Conservation (phyloP, 257 asterid species). For the Solanum pinnatisectum region DNA sequence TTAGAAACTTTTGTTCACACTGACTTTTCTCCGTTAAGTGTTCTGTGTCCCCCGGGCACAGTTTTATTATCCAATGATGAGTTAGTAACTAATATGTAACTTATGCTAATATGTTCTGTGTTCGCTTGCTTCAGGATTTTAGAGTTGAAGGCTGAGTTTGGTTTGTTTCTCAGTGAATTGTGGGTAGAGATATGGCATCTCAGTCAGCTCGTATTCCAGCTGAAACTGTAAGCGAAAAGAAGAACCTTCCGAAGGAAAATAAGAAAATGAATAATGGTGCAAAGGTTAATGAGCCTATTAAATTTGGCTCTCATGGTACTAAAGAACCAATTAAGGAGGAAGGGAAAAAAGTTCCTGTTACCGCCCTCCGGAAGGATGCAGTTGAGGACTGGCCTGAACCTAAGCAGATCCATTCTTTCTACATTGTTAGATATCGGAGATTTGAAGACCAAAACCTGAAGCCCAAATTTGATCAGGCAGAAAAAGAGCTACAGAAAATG, state of each 20-base stretch:
- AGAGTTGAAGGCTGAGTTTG: constrained; percentile 4
- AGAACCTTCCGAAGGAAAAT: constrained; percentile 13
- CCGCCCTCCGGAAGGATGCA: constrained; percentile 60
- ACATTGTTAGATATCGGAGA: constrained; percentile 47
- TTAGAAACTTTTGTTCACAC: not conserved
- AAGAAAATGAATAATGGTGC: constrained; percentile 1
- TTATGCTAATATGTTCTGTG: not conserved
- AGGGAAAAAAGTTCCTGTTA: constrained; percentile 20
- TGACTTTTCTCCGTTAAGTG: not conserved
- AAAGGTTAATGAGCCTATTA: constrained; percentile 17
- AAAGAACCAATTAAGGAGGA: constrained; percentile 35
- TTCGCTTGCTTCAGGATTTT: constrained; percentile 19
- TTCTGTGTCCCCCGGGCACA: not conserved
- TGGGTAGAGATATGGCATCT: constrained; percentile 44
- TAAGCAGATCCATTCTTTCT: constrained; percentile 49
- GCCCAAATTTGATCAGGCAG: constrained; percentile 58
- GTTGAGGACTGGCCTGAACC: constrained; percentile 94
- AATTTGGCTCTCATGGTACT: constrained; percentile 29
- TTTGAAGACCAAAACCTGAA: constrained; percentile 58
- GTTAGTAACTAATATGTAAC: not conserved
- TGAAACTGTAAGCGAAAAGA: constrained; percentile 19
- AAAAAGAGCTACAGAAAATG: constrained; percentile 60
- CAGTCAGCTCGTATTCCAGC: constrained; percentile 16
- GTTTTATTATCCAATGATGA: not conserved
- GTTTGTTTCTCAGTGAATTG: constrained; percentile 13